Percentiles rank a stretch among this genome's conserved stretches.
Evolutionary conservation across 2,329 filamentous ascomycete species (phyloP).

Genomic region (Emericellopsis cladophorae): DNA sequence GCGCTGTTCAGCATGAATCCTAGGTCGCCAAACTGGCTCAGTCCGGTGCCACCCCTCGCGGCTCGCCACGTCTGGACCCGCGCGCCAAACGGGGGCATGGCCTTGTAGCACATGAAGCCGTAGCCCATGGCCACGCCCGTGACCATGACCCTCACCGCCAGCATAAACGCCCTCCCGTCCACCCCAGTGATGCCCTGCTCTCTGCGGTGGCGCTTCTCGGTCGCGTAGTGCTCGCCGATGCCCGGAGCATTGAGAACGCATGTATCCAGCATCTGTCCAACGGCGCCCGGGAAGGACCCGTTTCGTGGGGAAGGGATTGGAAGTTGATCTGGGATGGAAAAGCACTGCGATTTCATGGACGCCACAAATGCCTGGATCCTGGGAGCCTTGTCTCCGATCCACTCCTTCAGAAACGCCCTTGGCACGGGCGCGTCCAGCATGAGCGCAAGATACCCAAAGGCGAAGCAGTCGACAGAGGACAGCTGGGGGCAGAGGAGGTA

Average conservation of each 20-base stretch:
- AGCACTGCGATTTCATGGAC: conserved; percentile 11
- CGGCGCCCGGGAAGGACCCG: conserved; percentile 8
- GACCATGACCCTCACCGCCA: conserved; percentile 19
- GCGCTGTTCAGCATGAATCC: conserved; percentile 28
- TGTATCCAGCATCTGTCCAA: conserved; percentile 18
- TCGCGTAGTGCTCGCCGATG: conserved; percentile 20
- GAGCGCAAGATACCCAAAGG: conserved; percentile 66
- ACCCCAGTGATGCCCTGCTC: conserved; percentile 17
- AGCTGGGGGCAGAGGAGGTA: conserved; percentile 1
- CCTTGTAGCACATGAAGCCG: conserved; percentile 24
- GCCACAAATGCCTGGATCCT: conserved; percentile 18
- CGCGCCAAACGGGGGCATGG: conserved; percentile 31
- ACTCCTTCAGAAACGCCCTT: conserved; percentile 25
- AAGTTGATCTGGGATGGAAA: conserved; percentile 8
- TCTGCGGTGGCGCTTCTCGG: conserved; percentile 22
- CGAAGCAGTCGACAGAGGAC: conserved; percentile 58
- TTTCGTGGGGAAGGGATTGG: conserved; percentile 8
- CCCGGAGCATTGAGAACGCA: conserved; percentile 20
- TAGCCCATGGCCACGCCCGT: conserved; percentile 25
- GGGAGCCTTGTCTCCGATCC: conserved; percentile 19
- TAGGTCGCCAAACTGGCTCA: conserved; percentile 32
- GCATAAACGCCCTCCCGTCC: conserved; percentile 16
- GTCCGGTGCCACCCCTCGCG: conserved; percentile 12
- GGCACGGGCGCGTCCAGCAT: conserved; percentile 44
- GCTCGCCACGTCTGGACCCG: conserved; percentile 28